These are phyloP conservation scores for Actinomucor elegans DNA, from an alignment of 371 early-diverging fungal species.

Conservation along the genomic window DNA sequence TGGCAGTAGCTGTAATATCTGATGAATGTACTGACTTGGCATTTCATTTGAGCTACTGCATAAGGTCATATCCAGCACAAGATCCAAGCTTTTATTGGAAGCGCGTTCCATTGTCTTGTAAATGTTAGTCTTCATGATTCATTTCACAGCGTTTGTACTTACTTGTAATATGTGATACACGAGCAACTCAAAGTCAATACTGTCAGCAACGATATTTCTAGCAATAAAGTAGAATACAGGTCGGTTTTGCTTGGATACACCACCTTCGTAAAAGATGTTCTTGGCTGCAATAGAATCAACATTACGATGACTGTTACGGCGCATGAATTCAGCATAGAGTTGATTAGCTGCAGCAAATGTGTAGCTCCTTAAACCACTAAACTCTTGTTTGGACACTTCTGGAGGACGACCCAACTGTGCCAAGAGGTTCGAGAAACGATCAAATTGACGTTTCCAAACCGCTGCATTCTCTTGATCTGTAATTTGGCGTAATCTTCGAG, in stretches of 20 bases:
- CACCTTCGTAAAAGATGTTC: conserved; percentile 80
- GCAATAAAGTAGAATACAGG: conserved; percentile 87
- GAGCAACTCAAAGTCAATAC: conserved; percentile 82
- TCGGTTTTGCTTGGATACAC: conserved; percentile 71
- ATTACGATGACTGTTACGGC: conserved; percentile 67
- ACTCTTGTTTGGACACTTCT: conserved; percentile 43
- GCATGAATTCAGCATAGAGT: conserved; percentile 79
- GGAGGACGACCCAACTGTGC: conserved; percentile 84
- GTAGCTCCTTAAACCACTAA: conserved; percentile 45
- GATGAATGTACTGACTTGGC: conserved; percentile 71
- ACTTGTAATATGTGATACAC: conserved; percentile 74
- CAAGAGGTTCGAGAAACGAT: conserved; percentile 77
- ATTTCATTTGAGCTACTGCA: conserved; percentile 84
- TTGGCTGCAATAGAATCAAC: conserved; percentile 65
- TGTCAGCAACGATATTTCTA: conserved; percentile 73
- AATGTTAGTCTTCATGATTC: no score
- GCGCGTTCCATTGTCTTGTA: conserved; percentile 57
- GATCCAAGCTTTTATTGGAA: conserved; percentile 65
- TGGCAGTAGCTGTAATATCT: conserved; percentile 76
- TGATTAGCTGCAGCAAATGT: conserved; percentile 58
- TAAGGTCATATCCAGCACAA: conserved; percentile 82
- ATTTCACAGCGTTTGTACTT: conserved; percentile 5
- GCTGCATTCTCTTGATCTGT: conserved; percentile 34
- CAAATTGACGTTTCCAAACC: conserved; percentile 57
- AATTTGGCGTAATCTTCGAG: conserved; percentile 37